These are phyloP conservation scores for Torulaspora microellipsoides DNA, from an alignment of 805 yeast genomes.

Conservation along the genomic window DNA sequence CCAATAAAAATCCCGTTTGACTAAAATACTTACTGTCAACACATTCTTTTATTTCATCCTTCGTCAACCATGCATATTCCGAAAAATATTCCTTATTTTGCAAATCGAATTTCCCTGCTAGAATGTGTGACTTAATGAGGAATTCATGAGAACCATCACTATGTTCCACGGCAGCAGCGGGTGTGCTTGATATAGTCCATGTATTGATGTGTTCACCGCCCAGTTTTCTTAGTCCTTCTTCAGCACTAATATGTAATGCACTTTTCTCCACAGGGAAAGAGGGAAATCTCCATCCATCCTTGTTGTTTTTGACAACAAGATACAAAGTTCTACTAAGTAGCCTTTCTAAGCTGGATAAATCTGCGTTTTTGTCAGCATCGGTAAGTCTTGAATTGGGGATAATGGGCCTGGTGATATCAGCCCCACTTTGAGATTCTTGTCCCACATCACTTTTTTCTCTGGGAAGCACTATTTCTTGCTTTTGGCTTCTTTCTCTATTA, in stretches of 20 bases:
- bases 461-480: conserved; percentile 76
- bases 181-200: conserved; percentile 88
- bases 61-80: conserved; percentile 79
- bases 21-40: conserved; percentile 53
- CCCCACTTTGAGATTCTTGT: conserved; percentile 39
- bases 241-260: conserved; percentile 69
- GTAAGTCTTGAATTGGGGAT: conserved; percentile 68
- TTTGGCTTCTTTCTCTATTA: conserved; percentile 80
- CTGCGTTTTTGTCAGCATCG: conserved; percentile 64
- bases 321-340: conserved; percentile 75
- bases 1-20: conserved; percentile 42
- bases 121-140: conserved; percentile 78
- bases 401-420: conserved; percentile 64
- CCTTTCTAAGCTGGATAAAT: conserved; percentile 70
- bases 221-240: conserved; percentile 58
- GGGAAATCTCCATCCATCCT: conserved; percentile 73
- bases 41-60: conserved; percentile 61
- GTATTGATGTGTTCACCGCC: conserved; percentile 79
- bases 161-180: conserved; percentile 61
- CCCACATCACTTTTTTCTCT: conserved; percentile 44
- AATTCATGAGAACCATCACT: conserved; percentile 45
- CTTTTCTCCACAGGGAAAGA: conserved; percentile 48
- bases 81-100: conserved; percentile 35
- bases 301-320: conserved; percentile 51
- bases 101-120: conserved; percentile 70